Base-by-base conservation (phyloP, 345 rosid species). In the Geranium rotundifolium region DNA sequence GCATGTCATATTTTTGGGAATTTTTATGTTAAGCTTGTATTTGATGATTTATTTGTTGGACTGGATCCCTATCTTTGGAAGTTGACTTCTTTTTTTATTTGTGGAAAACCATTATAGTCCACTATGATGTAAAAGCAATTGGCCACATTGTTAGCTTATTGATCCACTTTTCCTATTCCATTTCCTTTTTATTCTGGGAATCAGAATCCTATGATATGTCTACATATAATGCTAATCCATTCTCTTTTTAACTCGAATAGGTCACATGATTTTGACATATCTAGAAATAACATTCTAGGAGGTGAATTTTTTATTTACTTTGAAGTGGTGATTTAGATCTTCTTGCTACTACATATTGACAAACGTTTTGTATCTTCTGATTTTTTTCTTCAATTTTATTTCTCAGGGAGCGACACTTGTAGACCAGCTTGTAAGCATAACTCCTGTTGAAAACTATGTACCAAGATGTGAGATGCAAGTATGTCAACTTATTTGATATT, bases 401-500 rank as follows among this genome's bases (percentile, higher is more conserved):
- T 56, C 81, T 67, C 79, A 93, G 99, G 96, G 97, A 58, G 97
- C 99, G 49, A 93, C 99, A 49, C 80, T 93, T 31, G 84, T 93
- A 14, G 99, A 93, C 81, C 81, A 73, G 69, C 80, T 88, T 15
- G 97, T 93, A 66, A 82, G 65, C 16, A 86, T 93, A 73, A 78
- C 68, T 63, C 75, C 69, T 17, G 96, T 81, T 0, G 84, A 88
- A 71, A 70, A 86, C 75, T 93, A 90, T 74, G 78, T 72, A 52
- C 87, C 84, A 27, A 73, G 77, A 49, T 65, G 16, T 57, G 80
- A 79, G 65, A 66, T 73, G 61, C 79, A 77, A 76, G 96, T 83
- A 80, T 52, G 62, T 37, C 58, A 8, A 57, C 52, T 57, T 17
- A 4, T 56, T 64, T 65, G n/a, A n/a, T n/a, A n/a, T n/a, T n/a